phyloP scores from a whole-genome alignment of 108 stramenopile species.

The Cyclotella cryptica region DNA sequence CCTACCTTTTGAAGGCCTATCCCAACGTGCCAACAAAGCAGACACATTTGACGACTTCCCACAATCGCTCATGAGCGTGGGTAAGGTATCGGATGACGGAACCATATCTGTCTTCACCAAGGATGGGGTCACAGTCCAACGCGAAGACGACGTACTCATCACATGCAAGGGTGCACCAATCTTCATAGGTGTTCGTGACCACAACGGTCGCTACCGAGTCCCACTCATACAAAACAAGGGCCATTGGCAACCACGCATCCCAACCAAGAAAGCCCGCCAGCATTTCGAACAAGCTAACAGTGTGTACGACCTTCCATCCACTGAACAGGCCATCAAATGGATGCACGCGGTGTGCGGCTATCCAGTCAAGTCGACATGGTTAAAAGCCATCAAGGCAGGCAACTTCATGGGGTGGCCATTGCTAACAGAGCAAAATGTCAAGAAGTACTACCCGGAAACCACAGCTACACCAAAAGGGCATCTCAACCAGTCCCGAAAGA shows the following conservation, averaged over 20 bases:
- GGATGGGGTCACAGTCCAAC: too few species aligned
- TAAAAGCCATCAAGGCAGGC: conserved; percentile 1
- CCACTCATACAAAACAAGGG: neutral
- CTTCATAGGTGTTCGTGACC: conserved; percentile 1
- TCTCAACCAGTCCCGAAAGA: neutral
- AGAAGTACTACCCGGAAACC: conserved; percentile 4
- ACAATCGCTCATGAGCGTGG: too few species aligned
- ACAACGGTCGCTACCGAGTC: conserved; percentile 2
- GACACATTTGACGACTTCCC: too few species aligned
- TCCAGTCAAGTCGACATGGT: conserved; percentile 2
- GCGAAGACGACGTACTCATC: neutral
- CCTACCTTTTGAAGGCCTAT: too few species aligned
- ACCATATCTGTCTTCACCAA: too few species aligned
- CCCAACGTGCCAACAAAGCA: too few species aligned
- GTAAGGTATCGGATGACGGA: too few species aligned
- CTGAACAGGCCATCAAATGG: neutral
- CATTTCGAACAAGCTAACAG: neutral
- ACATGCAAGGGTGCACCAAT: neutral
- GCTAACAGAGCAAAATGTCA: neutral
- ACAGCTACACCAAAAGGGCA: neutral
- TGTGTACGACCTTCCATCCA: neutral
- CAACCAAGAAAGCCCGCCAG: neutral
- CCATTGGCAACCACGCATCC: conserved; percentile 4
- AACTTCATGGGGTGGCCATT: conserved; percentile 1
- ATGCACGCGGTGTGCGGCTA: conserved; percentile 5